Evolutionary conservation across 371 early-diverging fungal species (phyloP), one percentile per base, ranked within the genome.

Genomic region (Mucor saturninus): DNA sequence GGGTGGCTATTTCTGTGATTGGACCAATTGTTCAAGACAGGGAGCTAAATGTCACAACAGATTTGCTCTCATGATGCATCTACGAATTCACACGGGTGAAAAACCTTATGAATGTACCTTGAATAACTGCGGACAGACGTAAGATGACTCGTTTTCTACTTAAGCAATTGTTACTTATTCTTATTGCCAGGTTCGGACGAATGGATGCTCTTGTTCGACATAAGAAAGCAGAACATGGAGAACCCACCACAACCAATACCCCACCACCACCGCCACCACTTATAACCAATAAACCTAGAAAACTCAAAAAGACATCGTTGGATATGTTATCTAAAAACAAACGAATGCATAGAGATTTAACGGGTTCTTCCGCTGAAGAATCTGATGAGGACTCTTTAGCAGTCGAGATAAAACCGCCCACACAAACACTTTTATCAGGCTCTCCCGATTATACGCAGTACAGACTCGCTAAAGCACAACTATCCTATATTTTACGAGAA

Each of bases 61-160:
- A 37, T 89, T 87, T 70, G 85, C 88, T 2, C 65, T 89, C 14
- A 85, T 87, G 63, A 83, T 86, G 62, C 89, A 89, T 55, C 73
- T 89, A 67, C 77, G 89, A 54, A 86, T 85, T 46, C 89, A 89
- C 54, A 89, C 89, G 13, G 87, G 87, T 8, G 88, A 89, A 62
- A 89, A 87, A 56, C 89, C 89, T 0, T 89, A 81, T 63, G 83
- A 80, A 48, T 89, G 89, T 48, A 75, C 67, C 13, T 55, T 54
- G 42, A 56, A 75, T 4, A 72, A 72, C 10, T 81, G 82, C 59
- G 71, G 69, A n/a, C 74, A 75, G 62, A 69, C 75, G 82, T 81
- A 71, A 65, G 74, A 46, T 14, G 31, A 11, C 52, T 13, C 9
- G 7, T n/a, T 26, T 7, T 10, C 21, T 30, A 5, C 26, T 7